Percentiles rank a stretch among this genome's conserved stretches.
phyloP scores from a whole-genome alignment of 208 protist genomes.

The Jaenimonas drosophilae region DNA sequence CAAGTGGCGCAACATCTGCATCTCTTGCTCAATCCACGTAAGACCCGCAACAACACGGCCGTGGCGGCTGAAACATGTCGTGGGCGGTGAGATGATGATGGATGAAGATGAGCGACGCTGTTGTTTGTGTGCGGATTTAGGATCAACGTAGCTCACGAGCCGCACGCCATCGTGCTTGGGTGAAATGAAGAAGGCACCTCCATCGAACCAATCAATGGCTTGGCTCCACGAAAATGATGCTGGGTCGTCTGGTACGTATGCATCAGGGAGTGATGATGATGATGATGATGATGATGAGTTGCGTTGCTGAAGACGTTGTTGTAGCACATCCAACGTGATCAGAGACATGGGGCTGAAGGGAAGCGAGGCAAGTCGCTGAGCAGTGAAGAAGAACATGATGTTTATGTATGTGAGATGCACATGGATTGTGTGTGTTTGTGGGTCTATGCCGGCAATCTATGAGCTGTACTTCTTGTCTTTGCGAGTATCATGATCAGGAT shows the following conservation, averaged over 20 bases:
- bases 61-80: slow-evolving; percentile 74
- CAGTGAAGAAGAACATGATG: not conserved
- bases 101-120: slow-evolving; percentile 2
- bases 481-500: slow-evolving; percentile 1
- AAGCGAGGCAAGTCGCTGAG: slow-evolving; percentile 9
- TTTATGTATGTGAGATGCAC: not conserved
- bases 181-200: slow-evolving; percentile 67
- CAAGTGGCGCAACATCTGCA: slow-evolving; percentile 51
- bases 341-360: slow-evolving; percentile 86
- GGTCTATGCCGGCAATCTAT: not conserved
- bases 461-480: too few relatives aligned
- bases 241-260: not conserved
- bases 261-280: too few relatives aligned
- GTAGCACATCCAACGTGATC: slow-evolving; percentile 51
- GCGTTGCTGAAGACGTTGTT: slow-evolving; percentile 6
- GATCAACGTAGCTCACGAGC: slow-evolving; percentile 52
- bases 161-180: slow-evolving; percentile 85
- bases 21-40: slow-evolving; percentile 81
- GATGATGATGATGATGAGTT: too few relatives aligned
- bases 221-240: not conserved
- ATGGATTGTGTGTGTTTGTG: not conserved
- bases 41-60: slow-evolving; percentile 67
- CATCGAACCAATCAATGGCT: slow-evolving; percentile 5
- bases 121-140: not conserved
- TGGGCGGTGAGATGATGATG: too few relatives aligned